A percentile compares a stretch with the other conserved stretches of the same genome.
These are phyloP conservation scores for Scedosporium boydii DNA, from an alignment of 2,329 filamentous ascomycete genomes.

Conservation along the genomic window DNA sequence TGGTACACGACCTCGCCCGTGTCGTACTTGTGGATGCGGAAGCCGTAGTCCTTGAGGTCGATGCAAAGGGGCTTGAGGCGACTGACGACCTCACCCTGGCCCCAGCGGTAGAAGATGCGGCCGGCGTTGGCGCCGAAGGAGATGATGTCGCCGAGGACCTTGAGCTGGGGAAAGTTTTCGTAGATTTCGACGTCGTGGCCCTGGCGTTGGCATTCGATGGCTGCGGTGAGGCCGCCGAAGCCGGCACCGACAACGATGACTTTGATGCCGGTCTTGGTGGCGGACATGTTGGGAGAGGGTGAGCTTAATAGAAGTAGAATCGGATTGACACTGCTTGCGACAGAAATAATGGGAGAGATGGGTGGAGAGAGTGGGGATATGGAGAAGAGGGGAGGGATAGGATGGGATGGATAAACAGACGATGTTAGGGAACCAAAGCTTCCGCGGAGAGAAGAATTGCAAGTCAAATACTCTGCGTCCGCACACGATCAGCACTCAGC, in stretches of 20 bases:
- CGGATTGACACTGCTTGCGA: background rate
- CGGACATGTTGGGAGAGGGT: background rate
- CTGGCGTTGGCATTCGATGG: slow-evolving; percentile 53
- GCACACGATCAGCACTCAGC: background rate
- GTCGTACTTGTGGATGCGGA: slow-evolving; percentile 53
- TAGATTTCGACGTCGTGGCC: slow-evolving; percentile 50
- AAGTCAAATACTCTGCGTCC: background rate
- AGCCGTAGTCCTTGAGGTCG: slow-evolving; percentile 16
- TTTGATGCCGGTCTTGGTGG: slow-evolving; percentile 1
- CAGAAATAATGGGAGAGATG: background rate
- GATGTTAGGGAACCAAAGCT: background rate
- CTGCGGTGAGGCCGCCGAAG: slow-evolving; percentile 52
- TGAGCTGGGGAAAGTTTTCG: slow-evolving; percentile 47
- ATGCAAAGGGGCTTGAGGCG: background rate
- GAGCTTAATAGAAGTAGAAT: background rate
- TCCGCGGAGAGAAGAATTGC: background rate
- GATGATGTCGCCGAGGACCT: slow-evolving; percentile 52
- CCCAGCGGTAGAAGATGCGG: slow-evolving; percentile 52
- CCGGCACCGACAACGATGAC: slow-evolving; percentile 15
- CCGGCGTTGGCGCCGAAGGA: slow-evolving; percentile 51
- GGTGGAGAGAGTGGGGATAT: background rate
- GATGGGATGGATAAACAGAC: background rate
- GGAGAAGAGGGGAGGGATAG: background rate
- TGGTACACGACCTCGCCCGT: slow-evolving; percentile 50
- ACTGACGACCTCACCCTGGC: slow-evolving; percentile 28